These are phyloP conservation scores for Nannizzia gypsea DNA, from an alignment of 2,329 filamentous ascomycete genomes.

Conservation along the genomic window DNA sequence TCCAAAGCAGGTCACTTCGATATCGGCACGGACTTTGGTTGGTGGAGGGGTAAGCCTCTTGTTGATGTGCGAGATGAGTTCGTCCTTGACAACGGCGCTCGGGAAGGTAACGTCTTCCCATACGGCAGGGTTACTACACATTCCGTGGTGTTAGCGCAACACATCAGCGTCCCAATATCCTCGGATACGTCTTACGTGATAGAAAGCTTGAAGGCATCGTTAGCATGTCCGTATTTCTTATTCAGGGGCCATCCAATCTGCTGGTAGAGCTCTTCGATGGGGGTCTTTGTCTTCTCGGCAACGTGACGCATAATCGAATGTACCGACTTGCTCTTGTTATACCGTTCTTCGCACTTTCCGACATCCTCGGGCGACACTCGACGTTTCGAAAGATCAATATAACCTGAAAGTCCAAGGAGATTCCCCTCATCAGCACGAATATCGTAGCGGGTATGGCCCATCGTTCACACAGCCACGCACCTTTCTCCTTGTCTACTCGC, in stretches of 20 bases:
- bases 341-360: conserved; percentile 94
- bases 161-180: neutral
- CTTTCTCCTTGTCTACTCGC: conserved; percentile 98
- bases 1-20: conserved; percentile 88
- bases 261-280: conserved; percentile 92
- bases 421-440: neutral
- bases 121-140: conserved; percentile 70
- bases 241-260: conserved; percentile 93
- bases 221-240: conserved; percentile 91
- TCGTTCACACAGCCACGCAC: conserved; percentile 34
- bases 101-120: conserved; percentile 91
- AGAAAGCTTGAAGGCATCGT: conserved; percentile 97
- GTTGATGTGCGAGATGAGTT: conserved; percentile 88
- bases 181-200: conserved; percentile 58
- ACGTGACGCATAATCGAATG: conserved; percentile 99
- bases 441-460: conserved; percentile 13
- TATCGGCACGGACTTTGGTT: conserved; percentile 96
- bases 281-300: conserved; percentile 86
- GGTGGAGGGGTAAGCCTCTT: conserved; percentile 95
- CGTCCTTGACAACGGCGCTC: conserved; percentile 70
- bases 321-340: conserved; percentile 99
- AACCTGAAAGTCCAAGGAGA: conserved; percentile 42
- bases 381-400: conserved; percentile 97
- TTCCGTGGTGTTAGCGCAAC: conserved; percentile 3
- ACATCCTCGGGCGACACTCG: conserved; percentile 96